Evolutionary conservation across 805 yeast species (phyloP).

Genomic region (Scheffersomyces coipomensis): DNA sequence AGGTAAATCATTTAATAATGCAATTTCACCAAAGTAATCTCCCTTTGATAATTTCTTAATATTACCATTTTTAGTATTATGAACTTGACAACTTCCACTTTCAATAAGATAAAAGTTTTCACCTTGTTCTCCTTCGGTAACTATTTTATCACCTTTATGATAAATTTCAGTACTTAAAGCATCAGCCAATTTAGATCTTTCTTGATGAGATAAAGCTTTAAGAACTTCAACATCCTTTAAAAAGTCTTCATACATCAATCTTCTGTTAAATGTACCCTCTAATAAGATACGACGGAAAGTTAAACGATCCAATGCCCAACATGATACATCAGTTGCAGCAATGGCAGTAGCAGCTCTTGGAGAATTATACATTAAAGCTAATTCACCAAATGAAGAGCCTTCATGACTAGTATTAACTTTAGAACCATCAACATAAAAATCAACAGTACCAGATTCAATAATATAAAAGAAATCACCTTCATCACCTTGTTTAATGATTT

Average conservation of each 20-base stretch:
- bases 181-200: constrained; percentile 90
- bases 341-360: constrained; percentile 95
- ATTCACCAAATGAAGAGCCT: constrained; percentile 93
- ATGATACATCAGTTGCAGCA: constrained; percentile 66
- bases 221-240: constrained; percentile 84
- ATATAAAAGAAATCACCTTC: constrained; percentile 92
- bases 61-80: constrained; percentile 58
- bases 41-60: constrained; percentile 68
- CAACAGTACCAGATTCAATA: constrained; percentile 81
- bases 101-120: constrained; percentile 50
- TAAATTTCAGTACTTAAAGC: constrained; percentile 80
- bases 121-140: constrained; percentile 76
- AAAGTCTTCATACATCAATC: constrained; percentile 87
- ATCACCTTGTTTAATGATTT: constrained; percentile 85
- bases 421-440: constrained; percentile 68
- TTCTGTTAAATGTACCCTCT: constrained; percentile 87
- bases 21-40: constrained; percentile 96
- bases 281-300: constrained; percentile 89
- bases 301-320: constrained; percentile 90
- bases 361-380: constrained; percentile 95
- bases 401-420: constrained; percentile 75
- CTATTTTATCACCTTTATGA: constrained; percentile 69
- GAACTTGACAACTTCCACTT: constrained; percentile 78
- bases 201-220: constrained; percentile 68
- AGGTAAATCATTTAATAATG: constrained; percentile 85